These are phyloP conservation scores for Trichoderma asperellum DNA, from an alignment of 2,329 filamentous ascomycete genomes.

Conservation along the genomic window DNA sequence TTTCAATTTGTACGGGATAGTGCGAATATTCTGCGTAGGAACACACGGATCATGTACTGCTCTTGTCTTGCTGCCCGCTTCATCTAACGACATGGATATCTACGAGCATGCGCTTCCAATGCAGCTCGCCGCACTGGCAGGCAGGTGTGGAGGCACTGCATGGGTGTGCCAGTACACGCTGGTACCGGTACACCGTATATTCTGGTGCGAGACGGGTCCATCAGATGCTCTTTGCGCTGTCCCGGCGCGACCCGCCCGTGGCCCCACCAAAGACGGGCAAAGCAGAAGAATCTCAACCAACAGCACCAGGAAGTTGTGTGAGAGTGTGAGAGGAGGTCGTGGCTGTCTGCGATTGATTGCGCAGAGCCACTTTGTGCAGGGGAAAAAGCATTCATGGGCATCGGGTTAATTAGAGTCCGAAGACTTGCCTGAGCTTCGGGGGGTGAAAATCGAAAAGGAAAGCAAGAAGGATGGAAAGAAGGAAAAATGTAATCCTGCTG, in stretches of 20 bases:
- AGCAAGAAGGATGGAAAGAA: neutral
- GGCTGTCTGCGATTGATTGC: neutral
- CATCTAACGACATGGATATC: neutral
- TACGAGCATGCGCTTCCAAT: neutral
- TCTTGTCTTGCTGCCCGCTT: neutral
- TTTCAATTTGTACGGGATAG: neutral
- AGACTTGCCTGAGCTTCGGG: neutral
- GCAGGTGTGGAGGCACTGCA: neutral
- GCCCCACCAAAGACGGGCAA: constrained; percentile 3
- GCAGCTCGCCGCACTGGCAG: neutral
- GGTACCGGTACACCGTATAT: constrained; percentile 1
- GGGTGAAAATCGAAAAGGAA: too few species aligned
- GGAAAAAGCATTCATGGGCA: neutral
- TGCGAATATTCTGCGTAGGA: neutral
- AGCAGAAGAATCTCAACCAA: constrained; percentile 1
- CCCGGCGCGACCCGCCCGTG: constrained; percentile 22
- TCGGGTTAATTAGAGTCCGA: neutral
- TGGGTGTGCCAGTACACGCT: neutral
- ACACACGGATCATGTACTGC: too few species aligned
- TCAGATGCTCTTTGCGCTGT: constrained; percentile 16
- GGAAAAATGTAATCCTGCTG: neutral
- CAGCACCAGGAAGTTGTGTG: neutral
- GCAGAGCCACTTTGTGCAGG: neutral
- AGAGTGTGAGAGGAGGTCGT: neutral
- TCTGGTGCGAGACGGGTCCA: neutral